Conservation (phyloP, 2,329 filamentous ascomycete genomes). For the Talaromyces sp. region DNA sequence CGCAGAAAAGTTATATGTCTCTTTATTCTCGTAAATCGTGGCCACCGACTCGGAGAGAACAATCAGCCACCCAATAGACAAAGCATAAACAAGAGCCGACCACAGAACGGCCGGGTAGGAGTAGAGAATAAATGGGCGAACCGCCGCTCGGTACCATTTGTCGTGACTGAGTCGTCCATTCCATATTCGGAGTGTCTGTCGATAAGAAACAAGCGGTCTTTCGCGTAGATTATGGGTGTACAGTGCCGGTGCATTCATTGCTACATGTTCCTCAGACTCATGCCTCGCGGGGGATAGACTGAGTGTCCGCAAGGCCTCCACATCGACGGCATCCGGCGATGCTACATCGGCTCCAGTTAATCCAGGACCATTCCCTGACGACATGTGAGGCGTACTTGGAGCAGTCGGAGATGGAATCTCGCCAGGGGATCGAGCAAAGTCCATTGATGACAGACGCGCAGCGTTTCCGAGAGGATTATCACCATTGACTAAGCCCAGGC, state of each 20-base stretch:
- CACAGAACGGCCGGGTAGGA: constrained; percentile 86
- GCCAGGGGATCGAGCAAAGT: background rate
- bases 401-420: background rate
- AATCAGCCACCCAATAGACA: constrained; percentile 92
- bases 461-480: constrained; percentile 20
- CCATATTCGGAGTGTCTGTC: constrained; percentile 70
- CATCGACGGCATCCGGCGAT: constrained; percentile 21
- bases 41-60: constrained; percentile 86
- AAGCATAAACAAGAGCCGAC: constrained; percentile 79
- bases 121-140: constrained; percentile 80
- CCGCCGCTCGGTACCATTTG: constrained; percentile 72
- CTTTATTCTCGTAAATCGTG: constrained; percentile 69
- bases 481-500: background rate
- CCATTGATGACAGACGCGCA: constrained; percentile 18
- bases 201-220: constrained; percentile 66
- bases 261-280: constrained; percentile 30
- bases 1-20: constrained; percentile 73
- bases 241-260: constrained; percentile 30
- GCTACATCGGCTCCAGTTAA: background rate
- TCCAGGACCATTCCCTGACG: background rate
- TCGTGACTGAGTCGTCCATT: constrained; percentile 76
- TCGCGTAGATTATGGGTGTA: constrained; percentile 72
- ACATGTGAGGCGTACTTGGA: background rate
- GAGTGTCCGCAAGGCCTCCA: constrained; percentile 28
- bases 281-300: constrained; percentile 31